Percentiles rank a stretch among this genome's conserved stretches.
These are phyloP conservation scores for Raffaelea ambrosiae DNA, from an alignment of 2,329 filamentous ascomycete species.

Conservation along the genomic window DNA sequence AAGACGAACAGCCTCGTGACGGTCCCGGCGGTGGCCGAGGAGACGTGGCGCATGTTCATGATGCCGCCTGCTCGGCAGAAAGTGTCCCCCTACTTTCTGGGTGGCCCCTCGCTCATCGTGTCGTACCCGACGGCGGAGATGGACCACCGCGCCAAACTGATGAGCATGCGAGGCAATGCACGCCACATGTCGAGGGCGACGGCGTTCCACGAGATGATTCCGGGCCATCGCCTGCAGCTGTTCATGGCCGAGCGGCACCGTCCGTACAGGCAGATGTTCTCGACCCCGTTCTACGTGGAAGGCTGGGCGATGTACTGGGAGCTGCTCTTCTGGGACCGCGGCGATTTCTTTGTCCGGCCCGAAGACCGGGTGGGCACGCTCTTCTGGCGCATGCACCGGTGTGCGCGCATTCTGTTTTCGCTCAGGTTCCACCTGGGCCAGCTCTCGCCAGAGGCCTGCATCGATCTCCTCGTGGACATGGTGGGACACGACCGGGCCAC, in stretches of 20 bases:
- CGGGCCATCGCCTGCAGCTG: constrained; percentile 47
- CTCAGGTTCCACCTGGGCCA: constrained; percentile 48
- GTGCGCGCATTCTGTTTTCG: constrained; percentile 49
- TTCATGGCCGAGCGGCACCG: constrained; percentile 37
- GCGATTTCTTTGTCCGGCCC: constrained; percentile 39
- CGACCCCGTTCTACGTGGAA: constrained; percentile 51
- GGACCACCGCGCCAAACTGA: constrained; percentile 45
- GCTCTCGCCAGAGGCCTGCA: constrained; percentile 43
- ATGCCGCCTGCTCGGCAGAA: constrained; percentile 44
- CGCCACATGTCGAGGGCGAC: constrained; percentile 48
- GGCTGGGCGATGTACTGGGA: constrained; percentile 58
- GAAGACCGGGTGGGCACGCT: constrained; percentile 48
- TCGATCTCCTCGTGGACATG: constrained; percentile 46
- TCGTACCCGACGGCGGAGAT: constrained; percentile 46
- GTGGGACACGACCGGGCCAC: constrained; percentile 52
- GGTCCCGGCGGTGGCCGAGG: constrained; percentile 41
- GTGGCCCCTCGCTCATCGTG: constrained; percentile 43
- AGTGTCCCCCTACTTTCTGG: constrained; percentile 51
- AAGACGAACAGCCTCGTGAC: constrained; percentile 45
- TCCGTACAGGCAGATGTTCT: constrained; percentile 42
- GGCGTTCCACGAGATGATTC: constrained; percentile 54
- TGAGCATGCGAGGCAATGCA: constrained; percentile 53
- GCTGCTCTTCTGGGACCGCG: constrained; percentile 45
- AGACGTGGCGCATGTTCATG: constrained; percentile 48
- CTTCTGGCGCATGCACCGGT: constrained; percentile 57